Evolutionary conservation across 352 stramenopile genomes (phyloP), one percentile per base, ranked within the genome.

Genomic region (Globisporangium emineosum): DNA sequence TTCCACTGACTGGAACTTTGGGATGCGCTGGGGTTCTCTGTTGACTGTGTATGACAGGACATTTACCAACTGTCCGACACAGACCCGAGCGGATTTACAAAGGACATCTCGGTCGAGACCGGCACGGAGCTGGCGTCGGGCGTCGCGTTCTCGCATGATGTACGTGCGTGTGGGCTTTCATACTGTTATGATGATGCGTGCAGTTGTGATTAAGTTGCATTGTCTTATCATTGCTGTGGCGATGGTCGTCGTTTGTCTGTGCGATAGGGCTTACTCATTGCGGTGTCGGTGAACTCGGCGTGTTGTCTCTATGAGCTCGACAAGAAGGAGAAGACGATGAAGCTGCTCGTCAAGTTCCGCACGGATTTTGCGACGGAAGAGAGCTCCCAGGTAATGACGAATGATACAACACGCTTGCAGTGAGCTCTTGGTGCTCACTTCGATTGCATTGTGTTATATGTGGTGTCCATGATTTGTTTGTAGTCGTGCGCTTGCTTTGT

Each of bases 221-320:
- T 45, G 12, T 9, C 33, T 45, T 45, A 15, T n/a, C n/a, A n/a
- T n/a, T n/a, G n/a, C n/a, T n/a, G n/a, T 27, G 60, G 17, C 19
- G 27, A 25, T 37, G 12, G 25, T 35, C 23, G 8, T 52, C n/a
- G 25, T 17, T 10, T 37, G 25, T 10, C 10, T 5, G n/a, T 50
- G 37, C 37, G 37, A 53, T 57, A 79, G 76, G 84, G 81, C 2
- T 68, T 77, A n/a, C 69, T 91, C 35, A 78, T 93, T 47, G 86
- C 86, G 4, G 84, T 93, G 40, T 89, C 84, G 0, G 82, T 94
- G 49, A 91, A 84, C 60, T 74, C 79, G 0, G 70, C 73, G 35
- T 94, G 86, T 60, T 94, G 86, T 84, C 67, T 94, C 61, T 94
- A 89, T 67, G 69, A 81, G 45, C 51, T 92, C n/a, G 64, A 91